phyloP scores from a whole-genome alignment of 352 stramenopile genomes.

The Phytopythium aichiense region DNA sequence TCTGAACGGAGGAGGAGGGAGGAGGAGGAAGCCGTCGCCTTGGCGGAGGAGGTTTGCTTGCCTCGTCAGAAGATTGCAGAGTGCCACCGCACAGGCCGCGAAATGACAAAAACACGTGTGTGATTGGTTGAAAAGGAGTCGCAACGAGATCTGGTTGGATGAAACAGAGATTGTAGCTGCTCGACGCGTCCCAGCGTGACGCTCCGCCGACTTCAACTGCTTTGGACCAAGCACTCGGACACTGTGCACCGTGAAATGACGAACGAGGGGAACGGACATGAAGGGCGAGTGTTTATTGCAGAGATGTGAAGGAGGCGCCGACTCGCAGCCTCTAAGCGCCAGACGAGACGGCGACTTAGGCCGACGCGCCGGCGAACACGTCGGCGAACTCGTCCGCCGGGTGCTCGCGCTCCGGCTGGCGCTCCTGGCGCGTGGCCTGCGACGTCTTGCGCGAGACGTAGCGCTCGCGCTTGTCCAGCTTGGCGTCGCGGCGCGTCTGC shows the following conservation, averaged over 20 bases:
- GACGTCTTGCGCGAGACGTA: constrained; percentile 91
- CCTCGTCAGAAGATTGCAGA: not conserved
- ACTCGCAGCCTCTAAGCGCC: not conserved
- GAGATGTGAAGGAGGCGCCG: not conserved
- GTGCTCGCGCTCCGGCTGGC: constrained; percentile 55
- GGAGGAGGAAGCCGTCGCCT: not conserved
- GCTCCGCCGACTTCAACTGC: not conserved
- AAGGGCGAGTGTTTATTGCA: not conserved
- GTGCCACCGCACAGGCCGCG: too few species aligned
- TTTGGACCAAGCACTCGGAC: not conserved
- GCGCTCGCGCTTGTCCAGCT: constrained; percentile 91
- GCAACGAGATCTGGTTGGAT: too few species aligned
- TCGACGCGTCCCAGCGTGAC: not conserved
- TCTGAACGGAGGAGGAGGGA: not conserved
- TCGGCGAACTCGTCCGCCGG: constrained; percentile 85
- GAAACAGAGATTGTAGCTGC: not conserved
- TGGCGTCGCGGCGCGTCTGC: constrained; percentile 72
- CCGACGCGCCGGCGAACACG: constrained; percentile 60
- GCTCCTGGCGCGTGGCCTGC: constrained; percentile 75
- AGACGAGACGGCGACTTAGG: constrained; percentile 15
- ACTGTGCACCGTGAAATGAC: too few species aligned
- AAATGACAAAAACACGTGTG: not conserved
- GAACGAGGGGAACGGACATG: too few species aligned
- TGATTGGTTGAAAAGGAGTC: not conserved
- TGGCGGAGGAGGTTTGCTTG: not conserved